Evolutionary conservation across 768 basidiomycete genomes (phyloP).

Genomic region (Tulasnella sp.): DNA sequence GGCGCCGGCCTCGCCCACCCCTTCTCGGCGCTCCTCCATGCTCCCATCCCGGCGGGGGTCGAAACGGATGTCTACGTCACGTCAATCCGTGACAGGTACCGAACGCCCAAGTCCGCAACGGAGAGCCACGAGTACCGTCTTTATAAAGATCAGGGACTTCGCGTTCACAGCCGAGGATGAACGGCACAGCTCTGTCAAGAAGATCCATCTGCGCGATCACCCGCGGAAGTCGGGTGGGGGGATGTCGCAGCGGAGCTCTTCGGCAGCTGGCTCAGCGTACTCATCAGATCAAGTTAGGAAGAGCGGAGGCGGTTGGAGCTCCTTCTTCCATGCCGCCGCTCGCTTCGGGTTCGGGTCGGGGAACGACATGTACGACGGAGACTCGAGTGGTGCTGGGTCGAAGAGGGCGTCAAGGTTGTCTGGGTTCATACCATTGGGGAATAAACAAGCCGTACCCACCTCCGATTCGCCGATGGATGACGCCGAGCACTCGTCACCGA

Average conservation of each 20-base stretch:
- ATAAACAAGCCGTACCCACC: not conserved
- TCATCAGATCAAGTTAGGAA: not conserved
- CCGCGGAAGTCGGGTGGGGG: not conserved
- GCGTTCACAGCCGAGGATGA: constrained; percentile 34
- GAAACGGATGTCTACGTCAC: not conserved
- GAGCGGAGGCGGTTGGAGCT: constrained; percentile 1
- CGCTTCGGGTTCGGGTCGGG: not conserved
- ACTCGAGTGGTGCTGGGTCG: not conserved
- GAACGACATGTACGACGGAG: not conserved
- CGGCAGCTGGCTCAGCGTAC: not conserved
- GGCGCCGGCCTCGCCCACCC: constrained; percentile 48
- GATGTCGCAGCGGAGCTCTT: not conserved
- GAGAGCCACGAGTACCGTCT: not conserved
- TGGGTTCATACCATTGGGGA: not conserved
- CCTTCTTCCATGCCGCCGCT: not conserved
- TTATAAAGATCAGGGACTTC: constrained; percentile 40
- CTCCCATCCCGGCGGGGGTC: not conserved
- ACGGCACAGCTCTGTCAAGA: constrained; percentile 31
- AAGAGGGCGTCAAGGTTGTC: not conserved
- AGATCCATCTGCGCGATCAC: not conserved
- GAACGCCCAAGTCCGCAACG: not conserved
- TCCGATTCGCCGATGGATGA: not conserved
- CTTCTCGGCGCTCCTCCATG: constrained; percentile 3
- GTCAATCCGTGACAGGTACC: not conserved
- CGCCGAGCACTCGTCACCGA: not conserved